A percentile compares a stretch with the other conserved stretches of the same genome.
Evolutionary conservation across 2,329 filamentous ascomycete genomes (phyloP).

Genomic region (Sporothrix pallida): DNA sequence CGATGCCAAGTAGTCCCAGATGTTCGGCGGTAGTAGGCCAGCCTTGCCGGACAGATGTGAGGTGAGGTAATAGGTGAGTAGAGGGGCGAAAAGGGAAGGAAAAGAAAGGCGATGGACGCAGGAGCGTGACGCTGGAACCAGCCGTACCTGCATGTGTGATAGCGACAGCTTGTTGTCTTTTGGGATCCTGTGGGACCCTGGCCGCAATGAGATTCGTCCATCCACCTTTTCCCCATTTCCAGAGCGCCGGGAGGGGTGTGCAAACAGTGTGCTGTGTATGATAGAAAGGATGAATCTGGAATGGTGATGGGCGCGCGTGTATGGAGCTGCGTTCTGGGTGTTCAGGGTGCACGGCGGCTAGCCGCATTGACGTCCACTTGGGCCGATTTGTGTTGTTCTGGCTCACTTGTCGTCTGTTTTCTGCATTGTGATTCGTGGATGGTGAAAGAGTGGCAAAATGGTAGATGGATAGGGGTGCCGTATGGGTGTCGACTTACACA

Average conservation of each 20-base stretch:
- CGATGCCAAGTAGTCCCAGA: not conserved
- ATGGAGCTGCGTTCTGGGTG: not conserved
- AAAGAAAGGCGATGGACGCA: not conserved
- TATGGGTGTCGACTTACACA: not conserved
- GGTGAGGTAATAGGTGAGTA: not conserved
- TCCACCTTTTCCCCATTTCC: not conserved
- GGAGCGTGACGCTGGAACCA: slow-evolving; percentile 23
- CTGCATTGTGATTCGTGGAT: slow-evolving; percentile 15
- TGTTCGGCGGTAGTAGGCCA: not conserved
- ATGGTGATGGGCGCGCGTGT: not conserved
- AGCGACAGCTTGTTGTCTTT: not conserved
- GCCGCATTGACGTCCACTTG: slow-evolving; percentile 15
- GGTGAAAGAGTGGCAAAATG: not conserved
- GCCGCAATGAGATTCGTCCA: not conserved
- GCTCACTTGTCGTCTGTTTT: not conserved
- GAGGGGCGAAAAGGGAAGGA: not conserved
- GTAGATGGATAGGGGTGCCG: not conserved
- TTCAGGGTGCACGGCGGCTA: slow-evolving; percentile 23
- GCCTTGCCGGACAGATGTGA: not conserved
- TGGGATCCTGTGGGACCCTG: not conserved
- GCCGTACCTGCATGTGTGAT: slow-evolving; percentile 28
- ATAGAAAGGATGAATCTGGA: not conserved
- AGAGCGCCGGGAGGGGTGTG: slow-evolving; percentile 20
- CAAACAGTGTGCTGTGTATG: not conserved
- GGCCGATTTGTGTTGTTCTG: not conserved